These are phyloP conservation scores for Zasmidium citrigriseum DNA, from an alignment of 2,329 filamentous ascomycete species.

Conservation along the genomic window DNA sequence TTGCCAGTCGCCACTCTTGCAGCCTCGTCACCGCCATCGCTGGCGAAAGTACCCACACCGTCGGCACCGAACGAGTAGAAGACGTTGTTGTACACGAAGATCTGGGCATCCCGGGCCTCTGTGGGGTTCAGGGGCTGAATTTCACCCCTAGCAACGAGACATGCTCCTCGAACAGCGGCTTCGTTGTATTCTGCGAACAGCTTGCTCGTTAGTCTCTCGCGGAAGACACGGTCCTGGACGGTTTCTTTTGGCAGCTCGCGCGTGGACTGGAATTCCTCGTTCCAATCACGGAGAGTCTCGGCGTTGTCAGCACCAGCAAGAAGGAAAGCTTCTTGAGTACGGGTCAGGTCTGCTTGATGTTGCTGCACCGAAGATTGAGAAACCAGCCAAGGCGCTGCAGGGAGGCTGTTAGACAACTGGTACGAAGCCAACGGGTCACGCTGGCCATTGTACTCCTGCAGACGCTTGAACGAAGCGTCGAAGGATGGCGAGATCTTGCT, in stretches of 20 bases:
- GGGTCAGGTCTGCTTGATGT: conserved; percentile 80
- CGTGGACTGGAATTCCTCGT: conserved; percentile 97
- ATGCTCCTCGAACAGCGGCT: conserved; percentile 86
- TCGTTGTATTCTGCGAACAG: conserved; percentile 98
- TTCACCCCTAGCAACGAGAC: conserved; percentile 89
- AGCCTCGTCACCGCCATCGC: conserved; percentile 94
- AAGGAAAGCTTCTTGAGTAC: conserved; percentile 90
- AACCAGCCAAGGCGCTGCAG: conserved; percentile 89
- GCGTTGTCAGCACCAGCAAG: conserved; percentile 89
- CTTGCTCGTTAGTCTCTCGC: conserved; percentile 90
- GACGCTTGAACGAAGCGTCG: conserved; percentile 68
- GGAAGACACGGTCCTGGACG: conserved; percentile 93
- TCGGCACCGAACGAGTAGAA: conserved; percentile 99
- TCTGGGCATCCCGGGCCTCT: conserved; percentile 88
- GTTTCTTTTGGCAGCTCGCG: conserved; percentile 90
- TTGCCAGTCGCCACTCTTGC: conserved; percentile 95
- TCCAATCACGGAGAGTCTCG: conserved; percentile 95
- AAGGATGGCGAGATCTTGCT: conserved; percentile 82
- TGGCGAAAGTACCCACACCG: conserved; percentile 94
- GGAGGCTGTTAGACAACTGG: conserved; percentile 92
- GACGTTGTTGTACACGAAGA: conserved; percentile 99
- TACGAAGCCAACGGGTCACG: conserved; percentile 90
- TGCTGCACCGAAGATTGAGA: conserved; percentile 64
- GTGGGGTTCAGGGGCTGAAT: conserved; percentile 93
- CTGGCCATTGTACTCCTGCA: conserved; percentile 82